Base-by-base conservation (phyloP, 2,329 filamentous ascomycete genomes). In the Hypoxylon sp. region DNA sequence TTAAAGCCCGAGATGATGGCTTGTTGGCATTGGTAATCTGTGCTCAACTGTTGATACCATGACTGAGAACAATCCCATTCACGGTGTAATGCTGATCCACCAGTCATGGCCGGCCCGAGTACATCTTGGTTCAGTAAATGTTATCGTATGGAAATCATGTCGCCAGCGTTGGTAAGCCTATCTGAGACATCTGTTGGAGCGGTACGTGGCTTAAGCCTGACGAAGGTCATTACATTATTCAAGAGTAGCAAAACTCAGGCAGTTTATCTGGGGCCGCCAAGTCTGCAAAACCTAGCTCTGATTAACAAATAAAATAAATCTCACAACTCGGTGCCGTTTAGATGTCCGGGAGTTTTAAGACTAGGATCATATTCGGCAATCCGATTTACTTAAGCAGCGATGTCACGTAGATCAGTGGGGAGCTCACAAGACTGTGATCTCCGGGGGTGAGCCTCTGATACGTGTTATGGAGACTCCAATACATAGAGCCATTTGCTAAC, bases 351-450 rank as follows among this genome's bases (percentile, higher is more conserved):
- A 48, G 50, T 55, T 61, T 59, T 37, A 52, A 47, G 35, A 48
- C 52, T 9, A 67, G 63, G 69, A 52, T 68, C 56, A 53, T 47
- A 53, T 52, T 19, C 48, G 63, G 44, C 33, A 67, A 29, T 63
- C 51, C 54, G 57, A 57, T 63, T 58, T 54, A 65, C 53, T 59
- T 19, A 58, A 56, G 50, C 42, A 70, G 66, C 60, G 60, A 58
- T 39, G 39, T 13, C 44, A 31, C 29, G 69, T 59, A 69, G 69
- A 71, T 71, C 66, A 63, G 58, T 67, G 66, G 59, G 48, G 69
- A 54, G 52, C 44, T 57, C 39, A 19, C 33, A 22, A 54, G 24
- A 48, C 19, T 35, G 22, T 63, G 54, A 66, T 58, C 65, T 68
- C 65, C 51, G 52, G 59, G 59, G 60, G 52, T 61, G 50, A 56